These are phyloP conservation scores for Salvia sclarea DNA, from an alignment of 305 asterid species.

Conservation along the genomic window DNA sequence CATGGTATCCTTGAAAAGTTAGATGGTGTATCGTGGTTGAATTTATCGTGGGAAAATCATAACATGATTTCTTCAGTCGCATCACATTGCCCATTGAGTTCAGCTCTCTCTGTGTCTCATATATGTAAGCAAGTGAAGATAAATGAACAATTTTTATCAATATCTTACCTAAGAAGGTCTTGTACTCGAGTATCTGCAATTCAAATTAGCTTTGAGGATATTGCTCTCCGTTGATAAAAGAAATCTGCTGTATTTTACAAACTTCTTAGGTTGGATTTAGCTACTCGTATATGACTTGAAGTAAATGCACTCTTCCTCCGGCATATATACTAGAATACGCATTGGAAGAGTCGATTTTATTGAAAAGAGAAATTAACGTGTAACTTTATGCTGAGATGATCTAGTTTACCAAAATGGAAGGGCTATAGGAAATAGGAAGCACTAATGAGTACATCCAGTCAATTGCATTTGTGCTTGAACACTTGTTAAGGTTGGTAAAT, in stretches of 20 bases:
- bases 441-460: not conserved
- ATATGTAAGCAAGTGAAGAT: too few species aligned
- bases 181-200: too few species aligned
- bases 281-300: not conserved
- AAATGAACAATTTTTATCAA: too few species aligned
- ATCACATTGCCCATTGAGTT: too few species aligned
- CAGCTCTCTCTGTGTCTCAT: too few species aligned
- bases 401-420: not conserved
- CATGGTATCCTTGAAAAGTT: not conserved
- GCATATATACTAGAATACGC: not conserved
- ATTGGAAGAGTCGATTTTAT: not conserved
- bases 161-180: too few species aligned
- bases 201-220: too few species aligned
- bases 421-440: not conserved
- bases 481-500: not conserved
- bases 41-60: not conserved
- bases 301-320: slow-evolving; percentile 3
- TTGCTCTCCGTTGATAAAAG: too few species aligned
- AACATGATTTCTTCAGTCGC: not conserved
- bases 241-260: not conserved
- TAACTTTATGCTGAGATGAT: not conserved
- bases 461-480: not conserved
- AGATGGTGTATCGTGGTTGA: not conserved
- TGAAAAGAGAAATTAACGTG: not conserved
- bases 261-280: not conserved